A percentile compares a stretch with the other conserved stretches of the same genome.
These are phyloP conservation scores for Yamadazyma dendronema DNA, from an alignment of 1,139 yeast genomes.

Conservation along the genomic window DNA sequence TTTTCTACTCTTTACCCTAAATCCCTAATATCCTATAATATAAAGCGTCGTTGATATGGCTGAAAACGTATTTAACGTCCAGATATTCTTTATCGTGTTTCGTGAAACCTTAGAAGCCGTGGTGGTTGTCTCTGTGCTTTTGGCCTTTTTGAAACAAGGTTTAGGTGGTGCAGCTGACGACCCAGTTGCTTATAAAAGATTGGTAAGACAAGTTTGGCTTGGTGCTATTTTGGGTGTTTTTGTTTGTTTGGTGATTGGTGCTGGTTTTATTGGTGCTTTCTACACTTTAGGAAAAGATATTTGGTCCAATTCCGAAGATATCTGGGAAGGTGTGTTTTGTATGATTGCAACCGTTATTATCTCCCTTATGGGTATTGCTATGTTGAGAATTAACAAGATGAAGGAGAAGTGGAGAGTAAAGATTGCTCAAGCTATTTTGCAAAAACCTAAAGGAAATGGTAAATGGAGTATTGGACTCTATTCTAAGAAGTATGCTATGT, in stretches of 20 bases:
- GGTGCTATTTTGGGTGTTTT: constrained; percentile 74
- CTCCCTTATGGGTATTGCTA: constrained; percentile 87
- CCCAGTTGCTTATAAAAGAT: constrained; percentile 53
- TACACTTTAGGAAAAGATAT: constrained; percentile 76
- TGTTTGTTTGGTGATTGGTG: constrained; percentile 75
- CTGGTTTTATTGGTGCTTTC: constrained; percentile 81
- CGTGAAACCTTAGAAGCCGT: constrained; percentile 91
- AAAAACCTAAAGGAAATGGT: constrained; percentile 32
- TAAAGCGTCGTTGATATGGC: constrained; percentile 12
- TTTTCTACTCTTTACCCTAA: constrained; percentile 10
- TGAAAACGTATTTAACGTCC: constrained; percentile 50
- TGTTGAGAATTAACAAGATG: constrained; percentile 87
- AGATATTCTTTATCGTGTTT: constrained; percentile 78
- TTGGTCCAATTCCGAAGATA: constrained; percentile 84
- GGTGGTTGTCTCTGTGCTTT: constrained; percentile 81
- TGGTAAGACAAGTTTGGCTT: constrained; percentile 73
- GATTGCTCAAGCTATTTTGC: constrained; percentile 70
- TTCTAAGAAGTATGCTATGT: constrained; percentile 70
- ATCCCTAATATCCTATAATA: constrained; percentile 6
- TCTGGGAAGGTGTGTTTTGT: constrained; percentile 91
- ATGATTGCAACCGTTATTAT: constrained; percentile 81
- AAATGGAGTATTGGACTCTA: constrained; percentile 36
- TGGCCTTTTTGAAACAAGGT: constrained; percentile 88
- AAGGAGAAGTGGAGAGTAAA: constrained; percentile 91
- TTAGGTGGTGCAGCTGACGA: constrained; percentile 55